A percentile compares a stretch with the other conserved stretches of the same genome.
Conservation (phyloP, 2,329 filamentous ascomycete genomes). For the Onygena corvina region DNA sequence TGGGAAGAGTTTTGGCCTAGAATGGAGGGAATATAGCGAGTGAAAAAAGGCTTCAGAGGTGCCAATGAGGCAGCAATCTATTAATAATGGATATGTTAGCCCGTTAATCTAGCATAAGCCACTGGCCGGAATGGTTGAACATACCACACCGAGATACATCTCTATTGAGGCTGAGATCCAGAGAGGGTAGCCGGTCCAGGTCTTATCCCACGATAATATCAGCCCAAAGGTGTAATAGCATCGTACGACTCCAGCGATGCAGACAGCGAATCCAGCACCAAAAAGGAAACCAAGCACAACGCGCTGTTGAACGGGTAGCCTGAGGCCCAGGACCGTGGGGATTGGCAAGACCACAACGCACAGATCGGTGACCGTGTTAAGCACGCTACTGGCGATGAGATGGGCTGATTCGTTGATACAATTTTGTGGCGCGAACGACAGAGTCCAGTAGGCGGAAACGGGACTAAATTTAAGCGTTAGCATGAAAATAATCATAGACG, state of each 20-base stretch:
- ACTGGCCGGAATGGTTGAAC: neutral
- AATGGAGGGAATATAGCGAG: neutral
- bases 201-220: neutral
- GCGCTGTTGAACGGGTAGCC: neutral
- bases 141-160: conserved; percentile 3
- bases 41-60: conserved; percentile 1
- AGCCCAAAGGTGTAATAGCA: neutral
- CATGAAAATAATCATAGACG: neutral
- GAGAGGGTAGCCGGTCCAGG: neutral
- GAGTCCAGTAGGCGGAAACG: neutral
- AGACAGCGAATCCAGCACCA: neutral
- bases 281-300: neutral
- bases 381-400: neutral
- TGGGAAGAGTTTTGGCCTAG: neutral
- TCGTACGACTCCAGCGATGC: neutral
- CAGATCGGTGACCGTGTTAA: neutral
- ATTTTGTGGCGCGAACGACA: neutral
- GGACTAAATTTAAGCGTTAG: neutral
- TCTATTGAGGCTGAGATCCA: neutral
- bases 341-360: neutral
- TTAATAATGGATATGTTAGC: neutral
- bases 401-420: conserved; percentile 3
- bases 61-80: conserved; percentile 1
- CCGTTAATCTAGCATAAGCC: no score
- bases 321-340: neutral